Evolutionary conservation across 305 asterid genomes (phyloP).

Genomic region (Plantago coronopus): DNA sequence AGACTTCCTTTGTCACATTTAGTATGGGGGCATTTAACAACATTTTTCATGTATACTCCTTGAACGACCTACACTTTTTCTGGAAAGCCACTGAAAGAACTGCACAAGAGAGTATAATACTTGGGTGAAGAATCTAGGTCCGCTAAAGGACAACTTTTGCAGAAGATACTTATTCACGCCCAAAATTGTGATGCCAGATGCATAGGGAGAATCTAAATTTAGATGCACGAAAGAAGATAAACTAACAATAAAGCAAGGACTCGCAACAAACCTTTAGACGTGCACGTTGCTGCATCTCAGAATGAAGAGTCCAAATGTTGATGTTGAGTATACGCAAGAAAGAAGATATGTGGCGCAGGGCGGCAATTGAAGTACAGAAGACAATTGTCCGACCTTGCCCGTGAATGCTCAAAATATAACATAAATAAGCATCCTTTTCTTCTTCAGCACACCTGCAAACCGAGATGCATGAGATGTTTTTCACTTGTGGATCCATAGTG

Average conservation of each 20-base stretch:
- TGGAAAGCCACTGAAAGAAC: too few species aligned
- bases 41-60: too few species aligned
- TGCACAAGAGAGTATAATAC: too few species aligned
- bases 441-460: slow-evolving; percentile 82
- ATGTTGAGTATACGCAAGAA: slow-evolving; percentile 61
- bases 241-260: slow-evolving; percentile 17
- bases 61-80: too few species aligned
- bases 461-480: slow-evolving; percentile 20
- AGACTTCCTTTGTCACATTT: too few species aligned
- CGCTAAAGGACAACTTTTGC: too few species aligned
- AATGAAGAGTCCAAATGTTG: slow-evolving; percentile 78
- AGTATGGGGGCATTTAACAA: too few species aligned
- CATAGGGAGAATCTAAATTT: background rate
- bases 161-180: background rate
- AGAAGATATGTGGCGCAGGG: slow-evolving; percentile 85
- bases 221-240: background rate
- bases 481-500: slow-evolving; percentile 8
- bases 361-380: slow-evolving; percentile 94
- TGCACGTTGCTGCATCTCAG: slow-evolving; percentile 98
- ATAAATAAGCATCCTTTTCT: slow-evolving; percentile 90
- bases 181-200: slow-evolving; percentile 7
- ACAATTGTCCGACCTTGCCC: slow-evolving; percentile 93
- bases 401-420: slow-evolving; percentile 74
- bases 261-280: slow-evolving; percentile 66
- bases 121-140: too few species aligned